Evolutionary conservation across 148 eudicot species (phyloP).

Genomic region (Cornus suecica): DNA sequence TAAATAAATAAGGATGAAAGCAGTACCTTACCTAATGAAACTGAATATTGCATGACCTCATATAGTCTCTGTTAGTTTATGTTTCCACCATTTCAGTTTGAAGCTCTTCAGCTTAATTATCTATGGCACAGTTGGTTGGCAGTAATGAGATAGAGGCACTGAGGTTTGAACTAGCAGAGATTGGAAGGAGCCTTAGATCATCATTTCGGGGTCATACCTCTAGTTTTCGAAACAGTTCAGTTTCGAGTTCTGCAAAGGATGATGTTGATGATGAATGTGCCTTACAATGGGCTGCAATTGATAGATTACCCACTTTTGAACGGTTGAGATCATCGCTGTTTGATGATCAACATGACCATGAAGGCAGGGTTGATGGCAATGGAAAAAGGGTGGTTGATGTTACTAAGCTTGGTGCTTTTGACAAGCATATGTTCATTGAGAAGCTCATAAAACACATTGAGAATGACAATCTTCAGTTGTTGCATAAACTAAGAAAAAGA

Average conservation of each 20-base stretch:
- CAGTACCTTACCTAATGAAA: conserved; percentile 14
- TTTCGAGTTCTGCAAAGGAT: conserved; percentile 27
- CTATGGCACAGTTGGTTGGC: conserved; percentile 37
- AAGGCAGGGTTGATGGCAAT: conserved; percentile 24
- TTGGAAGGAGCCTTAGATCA: conserved; percentile 44
- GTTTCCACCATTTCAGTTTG: neutral
- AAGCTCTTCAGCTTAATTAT: conserved; percentile 4
- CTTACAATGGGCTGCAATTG: conserved; percentile 56
- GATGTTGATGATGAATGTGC: conserved; percentile 41
- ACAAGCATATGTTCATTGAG: conserved; percentile 66
- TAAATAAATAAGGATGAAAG: conserved; percentile 15
- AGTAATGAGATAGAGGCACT: conserved; percentile 38
- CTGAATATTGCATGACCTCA: neutral
- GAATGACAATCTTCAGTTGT: conserved; percentile 71
- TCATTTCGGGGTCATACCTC: conserved; percentile 31
- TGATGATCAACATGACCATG: conserved; percentile 36
- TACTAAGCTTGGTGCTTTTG: conserved; percentile 61
- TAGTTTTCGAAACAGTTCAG: conserved; percentile 37
- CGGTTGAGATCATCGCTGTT: conserved; percentile 61
- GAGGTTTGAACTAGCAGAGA: conserved; percentile 39
- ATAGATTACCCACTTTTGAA: conserved; percentile 71
- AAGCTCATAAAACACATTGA: conserved; percentile 78
- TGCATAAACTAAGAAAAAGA: conserved; percentile 70
- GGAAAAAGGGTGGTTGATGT: conserved; percentile 61
- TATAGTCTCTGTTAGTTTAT: neutral